Conservation (phyloP, 1,139 yeast species). For the Hyphopichia wangnamkhiaoensis region DNA sequence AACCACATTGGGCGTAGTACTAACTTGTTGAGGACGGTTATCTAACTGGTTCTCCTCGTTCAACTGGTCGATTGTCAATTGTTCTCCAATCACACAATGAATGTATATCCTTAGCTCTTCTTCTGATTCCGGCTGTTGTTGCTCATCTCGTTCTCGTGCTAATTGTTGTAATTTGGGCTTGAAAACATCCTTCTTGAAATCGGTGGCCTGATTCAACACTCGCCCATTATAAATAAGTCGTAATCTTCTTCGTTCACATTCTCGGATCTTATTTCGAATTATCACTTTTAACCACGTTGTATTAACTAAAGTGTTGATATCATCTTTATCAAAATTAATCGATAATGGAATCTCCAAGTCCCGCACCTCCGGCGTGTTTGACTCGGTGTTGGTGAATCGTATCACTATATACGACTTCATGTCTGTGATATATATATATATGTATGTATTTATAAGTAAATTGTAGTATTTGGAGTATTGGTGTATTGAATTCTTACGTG, state of each 20-base stretch:
- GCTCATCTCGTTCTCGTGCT: slow-evolving; percentile 9
- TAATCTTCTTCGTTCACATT: slow-evolving; percentile 50
- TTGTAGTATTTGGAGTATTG: no score
- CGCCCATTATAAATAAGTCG: slow-evolving; percentile 76
- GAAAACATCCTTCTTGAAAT: slow-evolving; percentile 53
- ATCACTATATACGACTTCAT: slow-evolving; percentile 25
- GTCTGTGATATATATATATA: no score
- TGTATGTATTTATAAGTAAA: no score
- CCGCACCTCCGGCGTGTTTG: slow-evolving; percentile 20
- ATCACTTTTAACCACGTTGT: slow-evolving; percentile 30
- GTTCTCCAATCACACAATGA: slow-evolving; percentile 83
- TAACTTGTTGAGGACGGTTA: slow-evolving; percentile 46
- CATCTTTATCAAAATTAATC: slow-evolving; percentile 32
- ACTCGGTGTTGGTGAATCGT: slow-evolving; percentile 32
- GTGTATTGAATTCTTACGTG: no score
- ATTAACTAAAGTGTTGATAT: slow-evolving; percentile 32
- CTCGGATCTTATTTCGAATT: slow-evolving; percentile 29
- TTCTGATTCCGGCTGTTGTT: slow-evolving; percentile 10
- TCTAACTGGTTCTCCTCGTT: slow-evolving; percentile 65
- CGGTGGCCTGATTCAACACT: slow-evolving; percentile 61
- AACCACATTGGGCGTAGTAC: slow-evolving; percentile 68
- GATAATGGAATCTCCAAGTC: slow-evolving; percentile 35
- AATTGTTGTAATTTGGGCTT: slow-evolving; percentile 24
- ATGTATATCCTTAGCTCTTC: slow-evolving; percentile 47
- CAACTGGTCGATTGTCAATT: slow-evolving; percentile 57